phyloP scores from a whole-genome alignment of 768 basidiomycete genomes.

The Leucocoprinus birnbaumii region DNA sequence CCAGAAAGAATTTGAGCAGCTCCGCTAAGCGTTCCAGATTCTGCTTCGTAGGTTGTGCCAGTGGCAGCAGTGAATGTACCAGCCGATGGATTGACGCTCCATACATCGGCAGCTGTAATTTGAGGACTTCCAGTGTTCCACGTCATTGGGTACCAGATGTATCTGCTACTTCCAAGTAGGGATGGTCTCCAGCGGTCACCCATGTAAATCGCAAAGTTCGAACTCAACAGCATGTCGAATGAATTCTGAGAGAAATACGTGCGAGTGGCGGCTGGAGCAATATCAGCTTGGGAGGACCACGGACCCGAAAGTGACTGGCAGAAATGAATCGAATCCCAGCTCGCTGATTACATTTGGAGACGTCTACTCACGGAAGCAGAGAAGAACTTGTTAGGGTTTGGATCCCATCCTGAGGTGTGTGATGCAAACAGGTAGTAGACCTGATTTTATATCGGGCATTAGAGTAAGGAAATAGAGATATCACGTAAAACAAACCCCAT shows the following conservation, averaged over 20 bases:
- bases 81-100: constrained; percentile 47
- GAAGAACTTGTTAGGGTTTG: constrained; percentile 62
- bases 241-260: constrained; percentile 66
- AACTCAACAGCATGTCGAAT: constrained; percentile 47
- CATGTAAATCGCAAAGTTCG: constrained; percentile 53
- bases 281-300: constrained; percentile 56
- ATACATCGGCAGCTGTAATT: constrained; percentile 54
- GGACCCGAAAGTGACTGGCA: constrained; percentile 47
- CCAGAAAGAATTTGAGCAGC: constrained; percentile 39
- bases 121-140: constrained; percentile 54
- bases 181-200: constrained; percentile 60
- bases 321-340: background rate
- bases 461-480: too few species aligned
- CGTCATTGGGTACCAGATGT: constrained; percentile 60
- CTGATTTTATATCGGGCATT: constrained; percentile 20
- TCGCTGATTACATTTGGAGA: too few species aligned
- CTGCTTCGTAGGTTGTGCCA: constrained; percentile 57
- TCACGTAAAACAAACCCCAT: constrained; percentile 40
- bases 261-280: constrained; percentile 44
- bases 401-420: constrained; percentile 56
- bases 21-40: constrained; percentile 46
- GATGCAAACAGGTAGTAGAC: constrained; percentile 59
- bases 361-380: constrained; percentile 47
- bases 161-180: constrained; percentile 52
- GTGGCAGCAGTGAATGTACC: constrained; percentile 48